Base-by-base conservation (phyloP, 805 yeast species). In the Candida piceae region DNA sequence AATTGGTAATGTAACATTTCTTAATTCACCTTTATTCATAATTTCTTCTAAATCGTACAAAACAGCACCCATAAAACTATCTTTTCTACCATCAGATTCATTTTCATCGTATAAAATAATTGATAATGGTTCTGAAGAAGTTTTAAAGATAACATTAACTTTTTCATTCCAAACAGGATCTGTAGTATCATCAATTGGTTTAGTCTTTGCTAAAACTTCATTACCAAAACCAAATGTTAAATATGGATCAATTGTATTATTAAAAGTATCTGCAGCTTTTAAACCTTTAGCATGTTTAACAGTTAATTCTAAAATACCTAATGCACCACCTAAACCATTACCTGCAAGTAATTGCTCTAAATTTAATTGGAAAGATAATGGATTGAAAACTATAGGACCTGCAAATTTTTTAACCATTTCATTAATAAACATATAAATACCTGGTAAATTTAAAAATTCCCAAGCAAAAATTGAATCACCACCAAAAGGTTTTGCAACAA, bases 361-460 rank as follows among this genome's bases (percentile, higher is more conserved):
- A 53, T 94, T 93, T 57, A 93, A 66, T 66, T 93, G 95, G 70
- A 89, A 84, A 3, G 96, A 87, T 46, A 93, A 80, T 11, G 99
- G 99, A 31, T 84, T 71, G 52, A 86, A 83, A 33, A 90, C 55
- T 67, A 93, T 76, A 21, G 97, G 93, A 8, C 97, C 97, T 36
- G 77, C 79, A 62, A 82, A 89, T 57, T 88, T 85, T 52, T 74
- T 76, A 18, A 88, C 76, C 86, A 89, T 80, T 53, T 83, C 87
- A 58, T 84, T 82, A 52, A 90, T 81, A 53, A 87, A 76, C 35
- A 86, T 77, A 48, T 76, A 76, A 35, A 93, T 65, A 30, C 98
- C 98, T 11, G 99, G 99, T 36, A 93, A 62, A 34, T 83, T 68
- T 53, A 89, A 76, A 19, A 87, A 62, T 60, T 93, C 99, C 80